phyloP scores from a whole-genome alignment of 2,329 filamentous ascomycete genomes.

The Remersonia thermophila region DNA sequence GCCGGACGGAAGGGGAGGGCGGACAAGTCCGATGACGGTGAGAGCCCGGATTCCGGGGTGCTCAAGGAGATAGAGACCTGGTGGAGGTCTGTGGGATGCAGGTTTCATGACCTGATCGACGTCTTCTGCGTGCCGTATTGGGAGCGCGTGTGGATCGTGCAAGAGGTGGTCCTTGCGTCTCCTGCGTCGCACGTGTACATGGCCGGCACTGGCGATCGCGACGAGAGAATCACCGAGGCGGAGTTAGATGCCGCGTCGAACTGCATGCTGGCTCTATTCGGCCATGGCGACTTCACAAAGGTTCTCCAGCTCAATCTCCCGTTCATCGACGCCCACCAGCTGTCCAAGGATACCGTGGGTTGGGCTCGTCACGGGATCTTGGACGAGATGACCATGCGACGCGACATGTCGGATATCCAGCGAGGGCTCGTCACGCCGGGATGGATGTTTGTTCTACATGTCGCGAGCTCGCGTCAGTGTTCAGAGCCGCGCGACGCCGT shows the following conservation, averaged over 20 bases:
- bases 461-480: background rate
- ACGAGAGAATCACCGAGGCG: background rate
- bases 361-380: background rate
- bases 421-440: background rate
- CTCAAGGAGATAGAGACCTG: too few species aligned
- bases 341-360: too few species aligned
- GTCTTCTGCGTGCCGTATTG: background rate
- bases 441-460: background rate
- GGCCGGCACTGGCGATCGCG: background rate
- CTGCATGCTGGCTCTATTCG: background rate
- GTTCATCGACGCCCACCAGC: too few species aligned
- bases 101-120: too few species aligned
- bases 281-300: too few species aligned
- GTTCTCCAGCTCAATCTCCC: too few species aligned
- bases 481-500: slow-evolving; percentile 1
- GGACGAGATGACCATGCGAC: background rate
- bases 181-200: background rate
- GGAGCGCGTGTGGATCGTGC: background rate
- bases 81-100: too few species aligned
- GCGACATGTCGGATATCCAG: too few species aligned
- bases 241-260: background rate
- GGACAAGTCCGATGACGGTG: too few species aligned
- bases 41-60: too few species aligned
- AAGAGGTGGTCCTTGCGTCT: background rate
- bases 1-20: too few species aligned